Evolutionary conservation across 768 basidiomycete genomes (phyloP).

Genomic region (Tulasnella sp.): DNA sequence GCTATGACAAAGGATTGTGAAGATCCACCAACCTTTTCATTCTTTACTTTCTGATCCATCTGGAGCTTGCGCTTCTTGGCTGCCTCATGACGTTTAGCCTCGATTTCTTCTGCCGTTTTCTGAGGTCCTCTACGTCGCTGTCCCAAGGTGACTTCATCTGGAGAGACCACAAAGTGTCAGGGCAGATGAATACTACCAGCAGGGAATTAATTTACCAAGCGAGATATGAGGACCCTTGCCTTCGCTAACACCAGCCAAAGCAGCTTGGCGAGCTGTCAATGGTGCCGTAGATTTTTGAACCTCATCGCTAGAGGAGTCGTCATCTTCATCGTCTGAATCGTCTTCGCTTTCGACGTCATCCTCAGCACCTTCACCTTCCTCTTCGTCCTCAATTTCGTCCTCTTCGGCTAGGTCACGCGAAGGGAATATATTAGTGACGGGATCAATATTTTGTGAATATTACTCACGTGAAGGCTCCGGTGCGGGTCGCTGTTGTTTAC

Average conservation of each 20-base stretch:
- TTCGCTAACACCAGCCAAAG: conserved; percentile 3
- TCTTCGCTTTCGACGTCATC: conserved; percentile 5
- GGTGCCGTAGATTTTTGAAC: not conserved
- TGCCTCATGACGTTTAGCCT: conserved; percentile 4
- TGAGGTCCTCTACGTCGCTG: not conserved
- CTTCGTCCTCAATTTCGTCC: conserved; percentile 1
- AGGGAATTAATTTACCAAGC: conserved; percentile 1
- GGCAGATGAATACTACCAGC: not conserved
- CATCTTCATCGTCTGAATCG: not conserved
- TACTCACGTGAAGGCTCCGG: too few relatives aligned
- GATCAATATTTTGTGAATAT: too few relatives aligned
- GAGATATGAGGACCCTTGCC: not conserved
- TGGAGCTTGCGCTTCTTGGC: conserved; percentile 10
- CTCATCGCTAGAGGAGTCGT: not conserved
- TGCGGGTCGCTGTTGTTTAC: too few relatives aligned
- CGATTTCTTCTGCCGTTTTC: conserved; percentile 14
- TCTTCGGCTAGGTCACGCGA: not conserved
- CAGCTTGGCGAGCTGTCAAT: conserved; percentile 12
- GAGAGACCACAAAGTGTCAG: not conserved
- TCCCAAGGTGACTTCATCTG: conserved; percentile 4
- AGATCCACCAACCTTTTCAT: conserved; percentile 8
- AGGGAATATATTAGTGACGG: not conserved
- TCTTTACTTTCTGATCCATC: conserved; percentile 9
- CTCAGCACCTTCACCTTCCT: not conserved
- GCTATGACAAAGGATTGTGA: too few relatives aligned